These are phyloP conservation scores for Fusarium sp. DNA, from an alignment of 2,329 filamentous ascomycete genomes.

Conservation along the genomic window DNA sequence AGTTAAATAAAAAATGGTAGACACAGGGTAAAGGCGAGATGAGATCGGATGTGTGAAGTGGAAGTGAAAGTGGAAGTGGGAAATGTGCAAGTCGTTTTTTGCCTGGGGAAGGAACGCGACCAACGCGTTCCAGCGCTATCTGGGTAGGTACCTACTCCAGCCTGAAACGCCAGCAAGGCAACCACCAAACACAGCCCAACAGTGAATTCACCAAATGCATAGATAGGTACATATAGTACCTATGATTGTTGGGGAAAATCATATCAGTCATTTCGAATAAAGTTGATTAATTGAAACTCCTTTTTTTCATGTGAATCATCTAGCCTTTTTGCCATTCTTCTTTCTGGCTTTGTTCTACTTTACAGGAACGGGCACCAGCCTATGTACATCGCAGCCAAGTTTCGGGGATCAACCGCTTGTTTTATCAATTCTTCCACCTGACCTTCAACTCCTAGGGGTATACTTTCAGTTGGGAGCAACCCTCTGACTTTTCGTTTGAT, in stretches of 20 bases:
- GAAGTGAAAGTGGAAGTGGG: slow-evolving; percentile 18
- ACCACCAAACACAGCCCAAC: not conserved
- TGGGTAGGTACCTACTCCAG: not conserved
- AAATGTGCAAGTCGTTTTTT: slow-evolving; percentile 20
- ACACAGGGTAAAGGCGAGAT: slow-evolving; percentile 33
- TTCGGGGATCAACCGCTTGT: slow-evolving; percentile 82
- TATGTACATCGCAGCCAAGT: slow-evolving; percentile 95
- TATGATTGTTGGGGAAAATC: not conserved
- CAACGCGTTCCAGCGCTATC: slow-evolving; percentile 35
- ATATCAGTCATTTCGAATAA: not conserved
- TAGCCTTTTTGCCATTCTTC: not conserved
- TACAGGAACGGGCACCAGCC: slow-evolving; percentile 79
- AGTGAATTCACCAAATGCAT: not conserved
- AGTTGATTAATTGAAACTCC: not conserved
- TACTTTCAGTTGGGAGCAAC: slow-evolving; percentile 84
- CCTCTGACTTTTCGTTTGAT: slow-evolving; percentile 89
- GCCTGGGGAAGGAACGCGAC: slow-evolving; percentile 29
- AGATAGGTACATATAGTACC: not conserved
- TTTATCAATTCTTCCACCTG: slow-evolving; percentile 96
- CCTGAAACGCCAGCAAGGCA: slow-evolving; percentile 9
- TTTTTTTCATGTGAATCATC: not conserved
- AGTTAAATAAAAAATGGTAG: slow-evolving; percentile 31
- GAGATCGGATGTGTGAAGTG: slow-evolving; percentile 20
- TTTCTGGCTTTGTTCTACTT: slow-evolving; percentile 1
- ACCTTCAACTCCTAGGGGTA: slow-evolving; percentile 93